A percentile compares a stretch with the other conserved stretches of the same genome.
phyloP scores from a whole-genome alignment of 2,329 filamentous ascomycete genomes.

The Arthrinium phaeospermum region DNA sequence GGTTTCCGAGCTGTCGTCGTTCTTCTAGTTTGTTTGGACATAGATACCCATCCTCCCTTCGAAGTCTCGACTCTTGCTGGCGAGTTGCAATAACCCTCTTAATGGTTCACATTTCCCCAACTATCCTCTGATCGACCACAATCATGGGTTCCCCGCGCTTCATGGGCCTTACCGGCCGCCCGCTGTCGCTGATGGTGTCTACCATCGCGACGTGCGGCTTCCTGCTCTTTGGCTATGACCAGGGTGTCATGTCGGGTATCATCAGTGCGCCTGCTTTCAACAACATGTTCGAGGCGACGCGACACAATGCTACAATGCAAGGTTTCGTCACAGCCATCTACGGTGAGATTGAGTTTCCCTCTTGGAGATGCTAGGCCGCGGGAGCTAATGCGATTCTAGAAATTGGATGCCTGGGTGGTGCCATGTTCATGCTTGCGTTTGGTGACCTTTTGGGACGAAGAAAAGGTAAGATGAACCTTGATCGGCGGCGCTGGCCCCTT shows the following conservation, averaged over 20 bases:
- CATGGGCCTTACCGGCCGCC: slow-evolving; percentile 63
- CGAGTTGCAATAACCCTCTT: background rate
- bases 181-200: slow-evolving; percentile 62
- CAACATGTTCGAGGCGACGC: slow-evolving; percentile 51
- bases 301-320: slow-evolving; percentile 51
- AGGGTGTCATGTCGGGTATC: slow-evolving; percentile 84
- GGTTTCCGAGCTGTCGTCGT: background rate
- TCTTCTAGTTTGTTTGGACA: background rate
- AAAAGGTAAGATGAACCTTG: slow-evolving; percentile 39
- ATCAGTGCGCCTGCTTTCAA: slow-evolving; percentile 60
- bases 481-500: background rate
- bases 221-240: slow-evolving; percentile 88
- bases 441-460: slow-evolving; percentile 59
- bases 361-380: background rate
- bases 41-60: background rate
- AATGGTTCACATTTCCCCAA: background rate
- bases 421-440: slow-evolving; percentile 53
- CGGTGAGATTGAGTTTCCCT: slow-evolving; percentile 27
- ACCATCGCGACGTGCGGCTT: slow-evolving; percentile 76
- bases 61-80: background rate
- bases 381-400: slow-evolving; percentile 28
- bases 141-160: slow-evolving; percentile 60
- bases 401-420: slow-evolving; percentile 51
- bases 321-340: slow-evolving; percentile 55
- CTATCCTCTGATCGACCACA: background rate